Evolutionary conservation across 1,139 yeast species (phyloP).

Genomic region (Pichia sorboxylosa): DNA sequence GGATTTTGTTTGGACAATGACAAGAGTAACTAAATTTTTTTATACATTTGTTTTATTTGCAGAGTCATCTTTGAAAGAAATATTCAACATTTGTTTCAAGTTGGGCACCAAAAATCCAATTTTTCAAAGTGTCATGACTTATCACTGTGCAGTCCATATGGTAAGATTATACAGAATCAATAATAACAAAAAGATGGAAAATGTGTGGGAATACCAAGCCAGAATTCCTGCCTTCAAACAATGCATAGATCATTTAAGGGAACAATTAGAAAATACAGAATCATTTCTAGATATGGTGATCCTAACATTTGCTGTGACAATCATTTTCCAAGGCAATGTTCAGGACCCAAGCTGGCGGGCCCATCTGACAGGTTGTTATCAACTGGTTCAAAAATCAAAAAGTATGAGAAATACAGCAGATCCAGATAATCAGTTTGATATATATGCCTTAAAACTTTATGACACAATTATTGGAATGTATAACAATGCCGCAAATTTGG

Average conservation of each 20-base stretch:
- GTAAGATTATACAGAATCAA: conserved; percentile 7
- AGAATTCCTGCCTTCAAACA: conserved; percentile 11
- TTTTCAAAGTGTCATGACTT: conserved; percentile 12
- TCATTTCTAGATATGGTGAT: conserved; percentile 9
- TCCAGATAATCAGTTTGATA: conserved; percentile 1
- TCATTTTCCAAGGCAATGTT: conserved; percentile 12
- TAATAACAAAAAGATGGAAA: conserved; percentile 1
- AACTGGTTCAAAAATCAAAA: conserved; percentile 8
- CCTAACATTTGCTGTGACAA: conserved; percentile 11
- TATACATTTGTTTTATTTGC: conserved; percentile 11
- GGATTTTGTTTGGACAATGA: conserved; percentile 14
- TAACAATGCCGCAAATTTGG: conserved; percentile 8
- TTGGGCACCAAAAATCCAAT: conserved; percentile 10
- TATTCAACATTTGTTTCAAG: conserved; percentile 6
- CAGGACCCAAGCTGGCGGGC: conserved; percentile 12
- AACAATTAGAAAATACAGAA: conserved; percentile 6
- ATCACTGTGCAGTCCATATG: conserved; percentile 13
- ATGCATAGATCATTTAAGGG: conserved; percentile 10
- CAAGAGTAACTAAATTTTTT: conserved; percentile 8
- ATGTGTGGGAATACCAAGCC: conserved; percentile 10
- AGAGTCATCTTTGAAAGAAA: conserved; percentile 5
- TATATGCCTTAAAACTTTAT: conserved; percentile 8
- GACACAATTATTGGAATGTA: conserved; percentile 11
- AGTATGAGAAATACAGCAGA: conserved; percentile 1
- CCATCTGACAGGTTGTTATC: conserved; percentile 12